Conservation (phyloP, 2,329 filamentous ascomycete genomes). For the Trichoderma guizhouense region DNA sequence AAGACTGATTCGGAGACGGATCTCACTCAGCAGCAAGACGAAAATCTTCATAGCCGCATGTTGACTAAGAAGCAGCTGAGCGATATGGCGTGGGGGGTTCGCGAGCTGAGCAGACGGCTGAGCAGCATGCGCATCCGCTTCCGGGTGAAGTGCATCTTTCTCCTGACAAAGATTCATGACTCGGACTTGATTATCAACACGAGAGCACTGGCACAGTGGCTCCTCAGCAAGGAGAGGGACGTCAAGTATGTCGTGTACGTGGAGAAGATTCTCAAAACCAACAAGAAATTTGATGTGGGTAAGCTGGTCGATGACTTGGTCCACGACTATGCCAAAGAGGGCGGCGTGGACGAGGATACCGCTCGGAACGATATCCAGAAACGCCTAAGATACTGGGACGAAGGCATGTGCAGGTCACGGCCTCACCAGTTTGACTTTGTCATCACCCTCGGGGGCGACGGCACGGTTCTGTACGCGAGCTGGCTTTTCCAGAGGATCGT, state of each 20-base stretch:
- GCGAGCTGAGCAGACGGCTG: conserved; percentile 82
- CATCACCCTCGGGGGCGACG: conserved; percentile 87
- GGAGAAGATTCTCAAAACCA: conserved; percentile 69
- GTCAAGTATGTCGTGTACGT: conserved; percentile 76
- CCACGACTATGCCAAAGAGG: conserved; percentile 39
- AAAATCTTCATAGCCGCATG: conserved; percentile 60
- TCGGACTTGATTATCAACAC: conserved; percentile 73
- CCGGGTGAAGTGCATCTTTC: conserved; percentile 76
- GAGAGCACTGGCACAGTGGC: conserved; percentile 73
- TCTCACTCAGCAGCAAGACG: conserved; percentile 28
- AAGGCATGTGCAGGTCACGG: conserved; percentile 69
- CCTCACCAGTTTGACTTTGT: conserved; percentile 93
- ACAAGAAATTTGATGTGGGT: conserved; percentile 69
- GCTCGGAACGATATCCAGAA: conserved; percentile 38
- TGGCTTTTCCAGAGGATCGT: conserved; percentile 97
- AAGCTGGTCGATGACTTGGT: conserved; percentile 63
- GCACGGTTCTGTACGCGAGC: conserved; percentile 93
- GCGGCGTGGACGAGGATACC: conserved; percentile 32
- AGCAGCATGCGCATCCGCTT: conserved; percentile 80
- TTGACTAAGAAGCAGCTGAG: conserved; percentile 92
- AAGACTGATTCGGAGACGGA: conserved; percentile 42
- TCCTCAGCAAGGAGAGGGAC: conserved; percentile 67
- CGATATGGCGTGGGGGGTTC: conserved; percentile 95
- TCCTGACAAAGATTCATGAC: conserved; percentile 91
- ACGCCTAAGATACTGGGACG: conserved; percentile 79